phyloP scores from a whole-genome alignment of 306 rosid species.

The Cicer bijugum region DNA sequence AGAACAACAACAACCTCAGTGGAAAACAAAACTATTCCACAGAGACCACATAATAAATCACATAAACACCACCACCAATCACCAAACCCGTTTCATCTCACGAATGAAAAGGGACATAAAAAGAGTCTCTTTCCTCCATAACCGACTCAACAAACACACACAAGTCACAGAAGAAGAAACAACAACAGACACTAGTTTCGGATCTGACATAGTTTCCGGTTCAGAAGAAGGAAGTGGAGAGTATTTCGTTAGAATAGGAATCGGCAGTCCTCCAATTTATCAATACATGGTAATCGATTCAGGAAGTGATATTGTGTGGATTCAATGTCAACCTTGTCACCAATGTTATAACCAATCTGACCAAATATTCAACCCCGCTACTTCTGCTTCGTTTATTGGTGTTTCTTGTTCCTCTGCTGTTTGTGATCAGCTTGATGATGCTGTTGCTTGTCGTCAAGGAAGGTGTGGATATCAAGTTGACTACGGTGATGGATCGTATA shows the following conservation, averaged over 20 bases:
- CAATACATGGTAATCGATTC: constrained; percentile 84
- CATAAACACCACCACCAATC: neutral
- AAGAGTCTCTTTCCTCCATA: constrained; percentile 56
- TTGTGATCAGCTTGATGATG: constrained; percentile 69
- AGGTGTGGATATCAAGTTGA: constrained; percentile 72
- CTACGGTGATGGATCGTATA: constrained; percentile 89
- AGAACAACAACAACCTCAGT: neutral
- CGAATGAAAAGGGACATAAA: constrained; percentile 63
- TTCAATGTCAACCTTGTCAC: constrained; percentile 82
- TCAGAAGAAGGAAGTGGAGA: constrained; percentile 85
- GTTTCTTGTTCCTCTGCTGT: constrained; percentile 70
- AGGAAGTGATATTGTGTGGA: constrained; percentile 90
- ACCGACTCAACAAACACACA: constrained; percentile 3
- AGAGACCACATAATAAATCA: constrained; percentile 53
- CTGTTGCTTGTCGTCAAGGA: constrained; percentile 62
- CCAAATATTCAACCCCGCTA: constrained; percentile 84
- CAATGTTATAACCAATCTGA: constrained; percentile 83
- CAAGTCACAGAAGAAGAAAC: neutral
- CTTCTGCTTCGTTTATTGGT: constrained; percentile 64
- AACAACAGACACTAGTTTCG: constrained; percentile 49
- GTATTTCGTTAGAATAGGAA: constrained; percentile 77
- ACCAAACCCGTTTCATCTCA: constrained; percentile 44
- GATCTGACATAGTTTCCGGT: constrained; percentile 83
- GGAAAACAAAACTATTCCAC: constrained; percentile 67
- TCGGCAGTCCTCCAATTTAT: constrained; percentile 76